Evolutionary conservation across 1,284 basidiomycete species (phyloP).

Genomic region (Boletellus dicymbophilus): DNA sequence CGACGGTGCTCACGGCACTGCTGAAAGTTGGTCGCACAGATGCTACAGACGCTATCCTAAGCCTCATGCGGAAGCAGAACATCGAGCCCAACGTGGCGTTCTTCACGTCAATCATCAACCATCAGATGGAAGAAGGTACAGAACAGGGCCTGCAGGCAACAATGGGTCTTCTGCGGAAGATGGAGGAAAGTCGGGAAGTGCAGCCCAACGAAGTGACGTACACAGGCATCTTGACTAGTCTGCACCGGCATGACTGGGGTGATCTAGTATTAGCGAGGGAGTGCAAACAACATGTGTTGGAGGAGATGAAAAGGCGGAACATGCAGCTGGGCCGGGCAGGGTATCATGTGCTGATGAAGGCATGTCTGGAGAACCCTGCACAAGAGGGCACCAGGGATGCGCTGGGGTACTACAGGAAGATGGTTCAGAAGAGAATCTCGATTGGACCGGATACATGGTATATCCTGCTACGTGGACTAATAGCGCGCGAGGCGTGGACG

Average conservation of each 20-base stretch:
- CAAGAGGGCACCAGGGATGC: slow-evolving; percentile 54
- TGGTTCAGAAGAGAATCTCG: slow-evolving; percentile 52
- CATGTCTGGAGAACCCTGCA: slow-evolving; percentile 53
- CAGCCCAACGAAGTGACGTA: slow-evolving; percentile 76
- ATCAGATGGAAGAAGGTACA: slow-evolving; percentile 60
- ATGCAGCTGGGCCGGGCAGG: slow-evolving; percentile 58
- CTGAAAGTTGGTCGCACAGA: slow-evolving; percentile 68
- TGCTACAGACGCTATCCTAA: slow-evolving; percentile 61
- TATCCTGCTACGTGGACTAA: slow-evolving; percentile 66
- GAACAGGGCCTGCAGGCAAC: slow-evolving; percentile 59
- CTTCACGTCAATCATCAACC: slow-evolving; percentile 74
- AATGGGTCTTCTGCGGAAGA: slow-evolving; percentile 64
- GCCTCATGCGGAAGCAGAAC: slow-evolving; percentile 74
- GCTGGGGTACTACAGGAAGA: slow-evolving; percentile 64
- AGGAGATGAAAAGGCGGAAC: slow-evolving; percentile 58
- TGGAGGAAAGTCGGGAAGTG: slow-evolving; percentile 62
- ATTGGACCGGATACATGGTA: slow-evolving; percentile 73
- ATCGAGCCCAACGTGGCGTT: slow-evolving; percentile 71
- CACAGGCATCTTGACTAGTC: slow-evolving; percentile 62
- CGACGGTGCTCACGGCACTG: slow-evolving; percentile 75
- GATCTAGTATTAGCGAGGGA: slow-evolving; percentile 42
- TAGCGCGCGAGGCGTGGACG: slow-evolving; percentile 53
- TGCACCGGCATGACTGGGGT: slow-evolving; percentile 56
- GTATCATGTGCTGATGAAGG: slow-evolving; percentile 77
- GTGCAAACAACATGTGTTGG: slow-evolving; percentile 51